Evolutionary conservation across 2,329 filamentous ascomycete genomes (phyloP), one percentile per base, ranked within the genome.

Genomic region (Aspergillus brunneoviolaceus): DNA sequence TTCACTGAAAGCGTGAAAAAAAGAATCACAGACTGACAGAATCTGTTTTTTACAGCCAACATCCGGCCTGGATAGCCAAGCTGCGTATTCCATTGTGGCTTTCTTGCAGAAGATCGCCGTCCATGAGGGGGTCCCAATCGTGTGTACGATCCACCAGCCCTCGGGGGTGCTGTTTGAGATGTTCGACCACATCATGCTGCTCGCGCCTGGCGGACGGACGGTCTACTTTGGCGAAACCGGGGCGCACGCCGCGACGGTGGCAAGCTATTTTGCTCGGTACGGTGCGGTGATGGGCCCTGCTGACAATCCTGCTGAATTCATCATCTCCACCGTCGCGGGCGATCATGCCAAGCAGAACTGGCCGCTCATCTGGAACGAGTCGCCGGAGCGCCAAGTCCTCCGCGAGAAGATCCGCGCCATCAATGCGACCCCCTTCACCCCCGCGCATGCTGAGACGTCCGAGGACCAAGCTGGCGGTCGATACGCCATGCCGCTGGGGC

Each of bases 61-160:
- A 1, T 96, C 91, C 45, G 93, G 93, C 76, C 84, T 96, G 5
- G 93, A 96, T 73, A 90, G 87, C 61, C 92, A 96, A 75, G 95
- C 91, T 3, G 92, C 91, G 0, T 96, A 91, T 91, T 89, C 91
- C 61, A 96, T 96, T 70, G 83, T 91, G 50, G 87, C 90, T 67
- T 84, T 96, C 16, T 82, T 97, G 49, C 88, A 94, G 75, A 96
- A 95, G 78, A 82, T 96, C 23, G 91, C 91, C 69, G 89, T 94
- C 1, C 25, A 27, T 74, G 88, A 86, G 63, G 92, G 93, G 12
- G 91, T 95, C 73, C 92, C 93, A 52, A 89, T 96, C 72, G 85
- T 96, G 14, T 96, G 91, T 76, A 96, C 93, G 0, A 96, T 96
- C 63, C 92, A 97, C 74, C 93, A 97, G 74, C 93, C 93, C 12